A percentile compares a stretch with the other conserved stretches of the same genome.
Conservation (phyloP, 176 grass and related monocot species). For the Carex pumila region DNA sequence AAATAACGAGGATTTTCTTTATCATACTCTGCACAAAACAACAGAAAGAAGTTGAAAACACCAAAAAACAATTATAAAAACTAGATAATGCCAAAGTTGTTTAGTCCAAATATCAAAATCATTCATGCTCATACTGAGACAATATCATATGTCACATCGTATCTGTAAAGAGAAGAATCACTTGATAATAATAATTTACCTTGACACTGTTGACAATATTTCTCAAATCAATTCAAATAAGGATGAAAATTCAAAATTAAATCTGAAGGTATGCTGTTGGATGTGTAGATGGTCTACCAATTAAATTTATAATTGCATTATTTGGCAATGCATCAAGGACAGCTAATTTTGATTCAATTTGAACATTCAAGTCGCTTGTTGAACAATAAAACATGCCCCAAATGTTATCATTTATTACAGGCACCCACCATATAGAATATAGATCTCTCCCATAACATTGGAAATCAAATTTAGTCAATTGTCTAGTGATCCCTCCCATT, state of each 20-base stretch:
- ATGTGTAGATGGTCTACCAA: neutral
- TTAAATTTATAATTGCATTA: neutral
- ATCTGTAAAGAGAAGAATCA: neutral
- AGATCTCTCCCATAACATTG: neutral
- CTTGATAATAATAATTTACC: neutral
- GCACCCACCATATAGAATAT: neutral
- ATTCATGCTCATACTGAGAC: neutral
- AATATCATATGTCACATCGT: neutral
- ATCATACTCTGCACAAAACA: constrained; percentile 64
- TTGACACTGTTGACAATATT: neutral
- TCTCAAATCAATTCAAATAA: neutral
- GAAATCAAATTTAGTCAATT: neutral
- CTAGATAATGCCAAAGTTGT: neutral
- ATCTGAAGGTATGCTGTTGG: neutral
- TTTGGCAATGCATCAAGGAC: neutral
- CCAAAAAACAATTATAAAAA: neutral
- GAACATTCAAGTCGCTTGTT: neutral
- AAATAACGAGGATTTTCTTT: constrained; percentile 63
- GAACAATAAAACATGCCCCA: neutral
- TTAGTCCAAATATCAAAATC: neutral
- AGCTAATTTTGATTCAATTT: neutral
- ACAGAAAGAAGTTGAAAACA: constrained; percentile 9
- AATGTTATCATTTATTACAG: neutral
- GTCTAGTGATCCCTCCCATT: neutral
- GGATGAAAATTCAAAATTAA: neutral